Evolutionary conservation across 148 eudicot genomes (phyloP).

Genomic region (Spergularia marina): DNA sequence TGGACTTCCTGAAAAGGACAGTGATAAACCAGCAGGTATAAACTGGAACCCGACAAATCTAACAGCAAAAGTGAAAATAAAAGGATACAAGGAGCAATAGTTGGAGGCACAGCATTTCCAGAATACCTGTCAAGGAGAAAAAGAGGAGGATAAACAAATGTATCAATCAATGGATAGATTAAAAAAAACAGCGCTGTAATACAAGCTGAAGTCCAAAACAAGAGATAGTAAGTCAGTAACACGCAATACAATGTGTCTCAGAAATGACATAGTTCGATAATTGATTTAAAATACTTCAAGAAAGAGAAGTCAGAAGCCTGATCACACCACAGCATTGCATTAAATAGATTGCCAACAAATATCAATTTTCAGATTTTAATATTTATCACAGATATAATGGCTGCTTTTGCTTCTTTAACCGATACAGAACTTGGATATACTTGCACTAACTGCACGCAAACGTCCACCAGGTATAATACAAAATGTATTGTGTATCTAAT

Average conservation of each 20-base stretch:
- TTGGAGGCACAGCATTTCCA: slow-evolving; percentile 72
- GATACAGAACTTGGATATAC: background rate
- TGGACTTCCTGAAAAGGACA: background rate
- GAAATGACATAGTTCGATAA: too few relatives aligned
- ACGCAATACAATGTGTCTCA: too few relatives aligned
- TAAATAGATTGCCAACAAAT: background rate
- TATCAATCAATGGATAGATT: slow-evolving; percentile 18
- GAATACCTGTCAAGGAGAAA: slow-evolving; percentile 60
- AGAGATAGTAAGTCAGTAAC: background rate
- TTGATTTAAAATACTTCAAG: too few relatives aligned
- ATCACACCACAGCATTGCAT: background rate
- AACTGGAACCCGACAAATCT: background rate
- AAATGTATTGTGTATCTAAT: background rate
- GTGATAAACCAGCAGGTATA: slow-evolving; percentile 3
- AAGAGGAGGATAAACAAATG: background rate
- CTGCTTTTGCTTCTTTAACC: background rate
- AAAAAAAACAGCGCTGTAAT: background rate
- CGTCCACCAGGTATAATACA: background rate
- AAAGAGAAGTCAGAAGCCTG: too few relatives aligned
- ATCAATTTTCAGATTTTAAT: background rate
- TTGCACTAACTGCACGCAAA: background rate
- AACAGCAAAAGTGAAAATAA: background rate
- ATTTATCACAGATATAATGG: background rate
- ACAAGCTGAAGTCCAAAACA: background rate
- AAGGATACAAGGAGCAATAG: slow-evolving; percentile 93